Evolutionary conservation across 768 basidiomycete genomes (phyloP), one percentile per base, ranked within the genome.

Genomic region (Russula sp.): DNA sequence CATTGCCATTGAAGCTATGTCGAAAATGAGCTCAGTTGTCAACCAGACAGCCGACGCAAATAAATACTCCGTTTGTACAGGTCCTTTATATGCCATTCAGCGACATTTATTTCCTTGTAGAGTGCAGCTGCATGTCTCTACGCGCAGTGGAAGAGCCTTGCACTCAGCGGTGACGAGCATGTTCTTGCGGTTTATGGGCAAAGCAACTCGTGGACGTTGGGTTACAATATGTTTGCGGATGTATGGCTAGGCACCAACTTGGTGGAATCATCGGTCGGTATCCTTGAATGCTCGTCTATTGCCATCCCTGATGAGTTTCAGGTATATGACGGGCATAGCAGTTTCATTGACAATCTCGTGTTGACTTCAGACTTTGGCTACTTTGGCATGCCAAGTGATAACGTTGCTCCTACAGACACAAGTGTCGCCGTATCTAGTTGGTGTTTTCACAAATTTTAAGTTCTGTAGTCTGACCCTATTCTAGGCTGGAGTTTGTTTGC

Each of bases 201-300:
- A 32, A 5, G 59, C n/a, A 53, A 16, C 52, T 82, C 80, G 63
- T 86, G 84, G 85, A 82, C 83, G 5, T 69, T 86, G 30, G 74
- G 81, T 18, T 88, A 89, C 74, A 87, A 88, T 74, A 69, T 89
- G 56, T 86, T 79, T 61, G 83, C 79, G 11, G 86, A 87, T 70
- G 81, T 79, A 70, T 74, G 88, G 46, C 73, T 88, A 55, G 79
- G 79, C 38, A 77, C 83, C 24, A 78, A 81, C 53, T 72, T 87
- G 18, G 83, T 88, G 74, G 68, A 69, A 14, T 57, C 60, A 64
- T 57, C 67, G 28, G 65, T 63, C 18, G 7, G 69, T 64, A n/a
- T 64, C 44, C 7, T 22, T 36, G 22, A 32, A 40, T 46, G 26
- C 24, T 40, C 4, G 14, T 22, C 44, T 48, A 10, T 24, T 44